These are phyloP conservation scores for Cordyceps fumosorosea DNA, from an alignment of 2,329 filamentous ascomycete species.

Conservation along the genomic window DNA sequence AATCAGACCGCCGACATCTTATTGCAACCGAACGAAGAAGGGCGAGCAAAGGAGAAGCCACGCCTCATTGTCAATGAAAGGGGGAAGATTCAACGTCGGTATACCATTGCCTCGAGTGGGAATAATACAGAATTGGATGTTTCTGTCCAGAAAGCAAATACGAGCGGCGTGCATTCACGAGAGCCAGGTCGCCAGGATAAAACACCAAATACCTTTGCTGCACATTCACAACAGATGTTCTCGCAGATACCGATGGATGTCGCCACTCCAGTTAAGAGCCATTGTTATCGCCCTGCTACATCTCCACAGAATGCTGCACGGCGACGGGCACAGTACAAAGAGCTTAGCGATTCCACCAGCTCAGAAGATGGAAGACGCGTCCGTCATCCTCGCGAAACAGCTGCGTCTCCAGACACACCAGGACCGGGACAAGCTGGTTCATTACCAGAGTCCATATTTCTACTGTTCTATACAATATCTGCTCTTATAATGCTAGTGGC, in stretches of 20 bases:
- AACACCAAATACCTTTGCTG: background rate
- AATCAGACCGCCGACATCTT: background rate
- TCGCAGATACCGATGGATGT: no score
- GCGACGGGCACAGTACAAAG: background rate
- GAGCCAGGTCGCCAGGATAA: background rate
- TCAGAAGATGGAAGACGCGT: background rate
- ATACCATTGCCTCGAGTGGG: background rate
- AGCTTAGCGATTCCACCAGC: background rate
- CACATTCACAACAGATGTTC: no score
- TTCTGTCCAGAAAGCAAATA: background rate
- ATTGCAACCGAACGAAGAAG: background rate
- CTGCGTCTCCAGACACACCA: background rate
- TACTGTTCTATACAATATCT: background rate
- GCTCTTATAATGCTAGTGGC: background rate
- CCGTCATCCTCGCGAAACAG: background rate
- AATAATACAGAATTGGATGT: background rate
- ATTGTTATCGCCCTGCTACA: background rate
- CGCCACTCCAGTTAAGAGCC: no score
- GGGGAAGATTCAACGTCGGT: background rate
- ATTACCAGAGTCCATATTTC: background rate
- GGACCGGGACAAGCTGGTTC: background rate
- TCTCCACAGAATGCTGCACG: no score
- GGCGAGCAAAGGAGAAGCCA: background rate
- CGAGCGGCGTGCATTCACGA: background rate
- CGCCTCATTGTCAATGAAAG: background rate